Base-by-base conservation (phyloP, 2,329 filamentous ascomycete species). In the Trichoderma sp. region DNA sequence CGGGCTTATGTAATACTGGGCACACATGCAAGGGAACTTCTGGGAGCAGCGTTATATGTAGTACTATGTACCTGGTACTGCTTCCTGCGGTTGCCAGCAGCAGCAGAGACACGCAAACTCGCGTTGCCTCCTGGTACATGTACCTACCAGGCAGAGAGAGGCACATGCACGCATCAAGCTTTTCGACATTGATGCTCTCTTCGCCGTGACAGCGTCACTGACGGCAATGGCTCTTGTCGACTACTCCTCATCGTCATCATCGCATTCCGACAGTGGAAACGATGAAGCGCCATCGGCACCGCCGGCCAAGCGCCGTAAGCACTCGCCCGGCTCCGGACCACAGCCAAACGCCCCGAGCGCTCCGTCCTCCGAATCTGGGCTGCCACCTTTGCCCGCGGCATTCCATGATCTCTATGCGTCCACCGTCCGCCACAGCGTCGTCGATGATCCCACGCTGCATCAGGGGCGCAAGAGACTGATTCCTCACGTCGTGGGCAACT, bases 401-500 rank as follows among this genome's bases (percentile, higher is more conserved):
- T 98, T 99, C 78, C 92, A 93, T 77, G 92, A 97, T 77, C 85
- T 98, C 65, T 98, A 99, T 79, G 91, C 94, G 32, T 90, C 92
- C 12, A 92, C 89, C 48, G 89, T 92, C 61, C 89, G 94, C 70
- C 84, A 91, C 70, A 92, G 91, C 78, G 90, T 90, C 48, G 84
- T 83, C 73, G 95, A 98, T 79, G 91, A 97, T 75, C 93, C 94
- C 1, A 84, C 85, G 69, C 83, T 98, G 68, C 95, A 99, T 78
- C 91, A 90, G 35, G 95, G 95, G 64, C 89, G 94, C 54, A 92
- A 90, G 76, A 87, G 95, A 50, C 86, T 90, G 67, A 91, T 89
- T 58, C 94, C 94, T 27, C 95, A 99, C 79, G 83, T 94, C 29
- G 87, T 89, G 68, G 95, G 95, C 69, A 92, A 93, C 78, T 99